Evolutionary conservation across 768 basidiomycete genomes (phyloP), one percentile per base, ranked within the genome.

Genomic region (Xerocomellus chrysenteron): DNA sequence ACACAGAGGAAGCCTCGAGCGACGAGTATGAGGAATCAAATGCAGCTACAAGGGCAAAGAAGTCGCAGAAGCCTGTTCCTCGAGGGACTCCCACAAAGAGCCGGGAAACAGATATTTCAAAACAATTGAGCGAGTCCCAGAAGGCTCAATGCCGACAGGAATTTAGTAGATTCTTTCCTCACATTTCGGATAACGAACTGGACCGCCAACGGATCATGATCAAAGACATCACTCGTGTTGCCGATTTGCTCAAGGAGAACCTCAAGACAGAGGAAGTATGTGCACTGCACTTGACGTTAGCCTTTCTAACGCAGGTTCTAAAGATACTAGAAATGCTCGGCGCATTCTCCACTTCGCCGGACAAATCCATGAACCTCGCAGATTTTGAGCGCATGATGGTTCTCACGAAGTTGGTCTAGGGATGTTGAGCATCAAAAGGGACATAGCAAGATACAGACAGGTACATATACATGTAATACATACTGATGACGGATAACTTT

Each of bases 371-470:
- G 76, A 72, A 70, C 54, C 75, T 92, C 35, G 69, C 74, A 14
- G 89, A 92, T 68, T 94, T 94, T 63, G 82, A 84, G 60, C 74
- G 75, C 21, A 90, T 94, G 83, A 90, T 92, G 85, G 68, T 84
- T 26, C 66, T 77, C 2, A 80, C 87, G 8, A 82, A 77, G 65
- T 49, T 67, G 64, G 44, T 58, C 26, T 61, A 59, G 37, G 17
- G 9, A 41, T 17, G 16, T n/a, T 13, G 42, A 14, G 5, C 19
- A 35, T 2, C 21, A 8, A 37, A 4, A 40, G 11, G n/a, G 47
- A 32, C 10, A 26, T n/a, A 14, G 3, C 24, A 35, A 44, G 32
- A 50, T 50, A 58, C 54, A 59, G 35, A 40, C n/a, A n/a, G 16
- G 52, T 56, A 39, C 42, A 47, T 21, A 19, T 41, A 60, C 28